Base-by-base conservation (phyloP, 2,329 filamentous ascomycete species). In the Neonectria magnoliae region DNA sequence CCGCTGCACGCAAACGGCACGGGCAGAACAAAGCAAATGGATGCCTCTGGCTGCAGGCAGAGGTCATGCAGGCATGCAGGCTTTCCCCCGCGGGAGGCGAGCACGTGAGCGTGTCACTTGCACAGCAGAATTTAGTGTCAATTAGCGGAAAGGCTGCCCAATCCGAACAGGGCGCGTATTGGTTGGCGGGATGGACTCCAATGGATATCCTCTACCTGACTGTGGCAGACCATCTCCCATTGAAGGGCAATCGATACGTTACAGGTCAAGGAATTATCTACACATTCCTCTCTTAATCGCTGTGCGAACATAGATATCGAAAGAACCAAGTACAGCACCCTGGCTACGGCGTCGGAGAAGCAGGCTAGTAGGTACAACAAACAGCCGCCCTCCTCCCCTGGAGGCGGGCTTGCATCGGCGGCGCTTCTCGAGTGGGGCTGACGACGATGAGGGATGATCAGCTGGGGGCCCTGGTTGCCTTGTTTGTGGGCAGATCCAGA, bases 51-150 rank as follows among this genome's bases (percentile, higher is more conserved):
- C 50, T 55, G 62, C 56, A 59, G 44, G 48, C 47, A 60, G 62
- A 65, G 62, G 62, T 65, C 62, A 65, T 65, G 62, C 62, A 65
- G 62, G 48, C 47, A 51, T 62, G 62, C 62, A 60, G 58, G 53
- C 48, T 61, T 60, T 55, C 51, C 58, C 57, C 58, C 42, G 58
- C 58, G 58, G 53, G 47, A 57, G 54, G 13, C 57, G 48, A 36
- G 62, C 62, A 65, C 62, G 62, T 65, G 62, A 65, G 62, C 50
- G 48, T 58, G 64, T 67, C 60, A 67, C 64, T 64, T 67, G 64
- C 60, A 62, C 64, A 47, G 61, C 57, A 67, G 64, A 65, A 57
- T 62, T 65, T 65, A 60, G 62, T 65, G 61, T 55, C 56, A 51
- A 64, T 57, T 65, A 65, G 62, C 58, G 62, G 57, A 56, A 54